phyloP scores from a whole-genome alignment of 805 yeast species.

The Sugiyamaella qingdaonensis region DNA sequence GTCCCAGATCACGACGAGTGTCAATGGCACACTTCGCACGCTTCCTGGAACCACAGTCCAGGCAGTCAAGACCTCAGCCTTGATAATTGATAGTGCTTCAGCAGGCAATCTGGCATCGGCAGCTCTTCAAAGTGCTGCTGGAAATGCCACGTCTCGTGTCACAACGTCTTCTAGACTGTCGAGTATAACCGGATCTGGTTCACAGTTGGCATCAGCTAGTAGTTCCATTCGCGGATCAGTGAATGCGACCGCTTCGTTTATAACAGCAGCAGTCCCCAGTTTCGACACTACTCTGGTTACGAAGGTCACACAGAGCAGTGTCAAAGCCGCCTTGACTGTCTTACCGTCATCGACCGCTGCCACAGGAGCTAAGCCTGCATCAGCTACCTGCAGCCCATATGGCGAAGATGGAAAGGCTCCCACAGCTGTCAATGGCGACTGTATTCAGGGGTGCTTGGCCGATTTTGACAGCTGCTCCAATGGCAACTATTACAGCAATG shows the following conservation, averaged over 20 bases:
- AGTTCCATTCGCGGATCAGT: not conserved
- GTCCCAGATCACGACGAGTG: not conserved
- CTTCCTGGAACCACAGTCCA: not conserved
- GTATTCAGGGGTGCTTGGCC: slow-evolving; percentile 22
- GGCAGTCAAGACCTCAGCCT: not conserved
- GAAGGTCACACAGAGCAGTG: slow-evolving; percentile 1
- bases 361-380: not conserved
- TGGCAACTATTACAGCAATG: slow-evolving; percentile 2
- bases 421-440: slow-evolving; percentile 20
- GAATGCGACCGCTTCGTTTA: slow-evolving; percentile 2
- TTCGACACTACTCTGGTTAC: slow-evolving; percentile 7
- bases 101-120: not conserved
- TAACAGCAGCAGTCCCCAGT: slow-evolving; percentile 13
- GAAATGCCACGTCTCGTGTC: not conserved
- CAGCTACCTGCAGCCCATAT: slow-evolving; percentile 16
- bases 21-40: not conserved
- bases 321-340: slow-evolving; percentile 7
- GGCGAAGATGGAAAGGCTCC: slow-evolving; percentile 14
- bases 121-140: not conserved
- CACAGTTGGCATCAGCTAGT: not conserved
- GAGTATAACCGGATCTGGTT: not conserved
- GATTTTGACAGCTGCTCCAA: slow-evolving; percentile 18
- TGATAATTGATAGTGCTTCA: not conserved
- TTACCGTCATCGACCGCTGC: slow-evolving; percentile 1
- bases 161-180: not conserved